Conservation (phyloP, 306 rosid species). For the Prunus dulcis region DNA sequence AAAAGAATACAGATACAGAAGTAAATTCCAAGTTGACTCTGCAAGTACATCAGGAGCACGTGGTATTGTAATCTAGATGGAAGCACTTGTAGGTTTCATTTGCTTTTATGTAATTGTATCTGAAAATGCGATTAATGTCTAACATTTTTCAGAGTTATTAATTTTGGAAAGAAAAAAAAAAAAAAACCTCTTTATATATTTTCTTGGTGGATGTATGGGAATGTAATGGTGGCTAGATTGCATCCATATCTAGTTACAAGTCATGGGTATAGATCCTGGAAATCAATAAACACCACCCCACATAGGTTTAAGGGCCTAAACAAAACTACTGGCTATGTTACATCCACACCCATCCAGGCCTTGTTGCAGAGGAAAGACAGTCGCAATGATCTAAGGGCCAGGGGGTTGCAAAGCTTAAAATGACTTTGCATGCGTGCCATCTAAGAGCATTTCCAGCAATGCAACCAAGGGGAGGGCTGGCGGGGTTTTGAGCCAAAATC, state of each 20-base stretch:
- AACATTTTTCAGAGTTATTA: not conserved
- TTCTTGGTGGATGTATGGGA: not conserved
- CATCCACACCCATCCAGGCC: too few species aligned
- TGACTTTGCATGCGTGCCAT: too few species aligned
- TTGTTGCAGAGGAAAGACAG: too few species aligned
- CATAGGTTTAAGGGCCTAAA: too few species aligned
- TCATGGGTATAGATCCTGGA: too few species aligned
- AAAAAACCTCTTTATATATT: not conserved
- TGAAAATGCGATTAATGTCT: not conserved
- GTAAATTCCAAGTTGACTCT: constrained; percentile 32
- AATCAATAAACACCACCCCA: too few species aligned
- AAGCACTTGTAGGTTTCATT: constrained; percentile 7
- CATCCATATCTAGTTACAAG: not conserved
- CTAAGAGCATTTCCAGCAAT: too few species aligned
- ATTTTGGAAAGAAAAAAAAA: not conserved
- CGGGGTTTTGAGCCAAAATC: too few species aligned
- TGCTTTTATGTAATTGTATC: constrained; percentile 7
- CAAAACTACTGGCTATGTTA: too few species aligned
- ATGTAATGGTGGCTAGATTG: not conserved
- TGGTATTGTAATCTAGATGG: not conserved
- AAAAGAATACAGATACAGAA: constrained; percentile 60
- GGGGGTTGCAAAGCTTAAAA: too few species aligned
- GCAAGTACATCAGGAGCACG: not conserved
- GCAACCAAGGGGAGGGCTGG: too few species aligned
- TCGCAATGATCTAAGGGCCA: too few species aligned